Evolutionary conservation across 768 basidiomycete genomes (phyloP), one percentile per base, ranked within the genome.

Genomic region (Albatrellus ellisii): DNA sequence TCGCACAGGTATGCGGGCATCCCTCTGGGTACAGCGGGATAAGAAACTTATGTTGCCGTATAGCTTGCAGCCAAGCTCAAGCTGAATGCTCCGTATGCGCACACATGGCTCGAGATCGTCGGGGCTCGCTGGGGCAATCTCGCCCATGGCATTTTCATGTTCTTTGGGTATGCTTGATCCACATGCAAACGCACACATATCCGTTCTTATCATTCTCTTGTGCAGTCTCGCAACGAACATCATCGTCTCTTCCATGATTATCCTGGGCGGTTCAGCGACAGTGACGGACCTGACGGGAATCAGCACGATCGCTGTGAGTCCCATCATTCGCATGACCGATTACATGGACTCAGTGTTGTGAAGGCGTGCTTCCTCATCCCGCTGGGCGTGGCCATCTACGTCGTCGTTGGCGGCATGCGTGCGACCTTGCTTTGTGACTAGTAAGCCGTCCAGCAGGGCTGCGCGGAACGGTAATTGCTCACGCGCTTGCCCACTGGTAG

Each of bases 21-120:
- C 17, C 5, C 7, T 27, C 10, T 18, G 17, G 4, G 12, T 20
- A 17, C 15, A 26, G 7, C 22, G 14, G 28, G 17, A n/a, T 25
- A 15, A 14, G 17, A 43, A 31, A 12, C 34, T 43, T 21, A 45
- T 11, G 8, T 17, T 26, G 20, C 39, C 4, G 4, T 22, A 15
- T 60, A 87, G 75, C 68, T 92, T 34, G 86, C 91, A 0, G 85
- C 88, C 14, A 95, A 94, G 55, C 71, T 94, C 45, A 95, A 97
- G 60, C 62, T 86, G 17, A 87, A 95, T 46, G 91, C 92, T 1
- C 88, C 91, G 0, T 78, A 80, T 46, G 80, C 82, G 0, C 82
- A 86, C 43, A 92, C 87, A 14, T 95, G 79, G 77, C 69, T 91
- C 15, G 88, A 95, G 56, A 89, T 95, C 49, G 75, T 92, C 41